These are phyloP conservation scores for Gentiana macrophylla DNA, from an alignment of 257 asterid species.

Conservation along the genomic window DNA sequence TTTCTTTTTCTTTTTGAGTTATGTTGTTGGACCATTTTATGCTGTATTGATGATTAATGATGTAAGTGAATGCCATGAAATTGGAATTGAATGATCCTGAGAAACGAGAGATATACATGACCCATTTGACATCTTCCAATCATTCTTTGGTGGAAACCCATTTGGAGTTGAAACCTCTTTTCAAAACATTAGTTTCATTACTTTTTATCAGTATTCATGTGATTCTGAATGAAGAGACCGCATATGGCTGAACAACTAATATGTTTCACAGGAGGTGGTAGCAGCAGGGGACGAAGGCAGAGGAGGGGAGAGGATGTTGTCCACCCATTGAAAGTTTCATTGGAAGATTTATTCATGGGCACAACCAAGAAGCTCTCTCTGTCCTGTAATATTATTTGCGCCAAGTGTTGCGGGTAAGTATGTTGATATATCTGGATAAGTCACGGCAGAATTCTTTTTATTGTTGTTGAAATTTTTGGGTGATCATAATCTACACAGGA, in stretches of 20 bases:
- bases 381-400: conserved; percentile 71
- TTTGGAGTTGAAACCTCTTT: conserved; percentile 33
- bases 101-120: conserved; percentile 72
- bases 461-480: neutral
- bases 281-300: conserved; percentile 86
- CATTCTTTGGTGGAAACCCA: conserved; percentile 74
- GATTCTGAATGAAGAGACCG: too few relatives aligned
- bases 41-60: too few relatives aligned
- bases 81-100: conserved; percentile 60
- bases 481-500: too few relatives aligned
- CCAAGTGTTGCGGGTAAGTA: conserved; percentile 84
- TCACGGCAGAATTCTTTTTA: neutral
- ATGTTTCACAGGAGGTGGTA: conserved; percentile 65
- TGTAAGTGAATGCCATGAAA: too few relatives aligned
- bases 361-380: conserved; percentile 85
- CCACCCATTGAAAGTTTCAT: conserved; percentile 86
- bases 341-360: conserved; percentile 76
- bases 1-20: too few relatives aligned
- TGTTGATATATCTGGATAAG: too few relatives aligned
- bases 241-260: too few relatives aligned
- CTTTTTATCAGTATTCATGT: neutral
- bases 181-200: neutral
- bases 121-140: conserved; percentile 73
- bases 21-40: too few relatives aligned
- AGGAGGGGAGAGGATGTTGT: conserved; percentile 90